phyloP scores from a whole-genome alignment of 2,329 filamentous ascomycete genomes.

The Ilyonectria robusta region DNA sequence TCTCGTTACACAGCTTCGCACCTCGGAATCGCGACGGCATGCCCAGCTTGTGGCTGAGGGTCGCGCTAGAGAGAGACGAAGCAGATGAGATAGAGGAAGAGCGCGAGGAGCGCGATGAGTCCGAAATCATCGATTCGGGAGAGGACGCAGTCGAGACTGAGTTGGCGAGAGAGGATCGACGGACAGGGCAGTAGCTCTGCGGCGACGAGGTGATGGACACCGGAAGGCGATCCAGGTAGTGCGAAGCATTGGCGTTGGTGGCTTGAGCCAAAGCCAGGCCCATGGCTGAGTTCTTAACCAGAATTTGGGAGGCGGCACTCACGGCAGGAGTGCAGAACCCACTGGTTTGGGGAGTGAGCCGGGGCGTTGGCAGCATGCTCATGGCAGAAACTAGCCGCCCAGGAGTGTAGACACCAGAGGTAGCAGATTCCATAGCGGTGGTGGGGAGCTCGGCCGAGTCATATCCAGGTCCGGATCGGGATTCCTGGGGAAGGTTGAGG shows the following conservation, averaged over 20 bases:
- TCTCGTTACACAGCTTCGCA: constrained; percentile 71
- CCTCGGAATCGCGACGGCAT: constrained; percentile 75
- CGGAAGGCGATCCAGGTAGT: constrained; percentile 69
- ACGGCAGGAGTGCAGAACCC: constrained; percentile 73
- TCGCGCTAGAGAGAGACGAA: constrained; percentile 73
- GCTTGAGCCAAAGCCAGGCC: constrained; percentile 72
- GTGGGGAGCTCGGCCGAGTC: constrained; percentile 58
- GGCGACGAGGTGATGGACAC: constrained; percentile 65
- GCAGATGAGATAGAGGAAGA: constrained; percentile 76
- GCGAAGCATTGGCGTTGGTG: constrained; percentile 60
- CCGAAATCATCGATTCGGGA: constrained; percentile 77
- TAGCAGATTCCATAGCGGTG: constrained; percentile 63
- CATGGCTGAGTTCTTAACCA: constrained; percentile 70
- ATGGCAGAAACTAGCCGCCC: constrained; percentile 66
- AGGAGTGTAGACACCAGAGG: constrained; percentile 60
- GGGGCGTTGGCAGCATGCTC: constrained; percentile 71
- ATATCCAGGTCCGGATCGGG: constrained; percentile 49
- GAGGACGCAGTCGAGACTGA: constrained; percentile 75
- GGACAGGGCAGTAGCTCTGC: constrained; percentile 62
- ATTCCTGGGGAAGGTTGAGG: constrained; percentile 60
- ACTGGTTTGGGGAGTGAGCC: constrained; percentile 69
- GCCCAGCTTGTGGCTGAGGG: constrained; percentile 65
- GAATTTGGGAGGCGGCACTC: constrained; percentile 66
- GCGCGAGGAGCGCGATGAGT: constrained; percentile 72
- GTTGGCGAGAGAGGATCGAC: constrained; percentile 74